phyloP scores from a whole-genome alignment of 2,329 filamentous ascomycete genomes.

The Fusarium dlaminii region DNA sequence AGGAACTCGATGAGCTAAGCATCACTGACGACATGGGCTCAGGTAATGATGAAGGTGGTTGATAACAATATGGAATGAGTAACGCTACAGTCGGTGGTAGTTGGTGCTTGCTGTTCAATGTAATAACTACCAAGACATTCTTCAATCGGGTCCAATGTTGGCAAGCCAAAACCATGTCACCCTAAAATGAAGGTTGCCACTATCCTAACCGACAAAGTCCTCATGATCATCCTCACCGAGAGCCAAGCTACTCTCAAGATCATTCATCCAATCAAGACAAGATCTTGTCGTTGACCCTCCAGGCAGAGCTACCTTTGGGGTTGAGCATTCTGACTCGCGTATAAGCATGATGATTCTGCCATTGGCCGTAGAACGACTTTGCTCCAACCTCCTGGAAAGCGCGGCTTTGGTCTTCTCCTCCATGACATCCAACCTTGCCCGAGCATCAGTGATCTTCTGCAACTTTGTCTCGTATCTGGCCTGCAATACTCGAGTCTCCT shows the following conservation, averaged over 20 bases:
- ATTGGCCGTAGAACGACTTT: not conserved
- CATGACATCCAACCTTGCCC: not conserved
- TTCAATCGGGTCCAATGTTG: not conserved
- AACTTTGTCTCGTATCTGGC: fast-evolving
- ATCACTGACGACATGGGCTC: fast-evolving
- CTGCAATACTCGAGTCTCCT: fast-evolving
- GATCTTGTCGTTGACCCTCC: not conserved
- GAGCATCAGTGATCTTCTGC: not conserved
- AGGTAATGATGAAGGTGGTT: not conserved
- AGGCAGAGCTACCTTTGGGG: too few relatives aligned
- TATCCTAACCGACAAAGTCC: not conserved
- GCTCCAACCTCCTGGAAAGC: not conserved
- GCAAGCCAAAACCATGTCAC: not conserved
- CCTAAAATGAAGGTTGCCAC: not conserved
- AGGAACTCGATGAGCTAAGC: not conserved
- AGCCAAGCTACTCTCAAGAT: not conserved
- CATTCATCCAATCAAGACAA: not conserved
- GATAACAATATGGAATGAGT: fast-evolving
- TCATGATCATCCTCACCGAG: not conserved
- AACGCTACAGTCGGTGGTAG: fast-evolving
- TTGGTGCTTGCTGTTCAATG: fast-evolving
- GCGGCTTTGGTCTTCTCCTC: not conserved
- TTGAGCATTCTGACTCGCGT: not conserved
- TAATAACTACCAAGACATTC: too few relatives aligned
- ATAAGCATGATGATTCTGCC: not conserved